Conservation (phyloP, 148 eudicot genomes). For the Fagopyrum tataricum region DNA sequence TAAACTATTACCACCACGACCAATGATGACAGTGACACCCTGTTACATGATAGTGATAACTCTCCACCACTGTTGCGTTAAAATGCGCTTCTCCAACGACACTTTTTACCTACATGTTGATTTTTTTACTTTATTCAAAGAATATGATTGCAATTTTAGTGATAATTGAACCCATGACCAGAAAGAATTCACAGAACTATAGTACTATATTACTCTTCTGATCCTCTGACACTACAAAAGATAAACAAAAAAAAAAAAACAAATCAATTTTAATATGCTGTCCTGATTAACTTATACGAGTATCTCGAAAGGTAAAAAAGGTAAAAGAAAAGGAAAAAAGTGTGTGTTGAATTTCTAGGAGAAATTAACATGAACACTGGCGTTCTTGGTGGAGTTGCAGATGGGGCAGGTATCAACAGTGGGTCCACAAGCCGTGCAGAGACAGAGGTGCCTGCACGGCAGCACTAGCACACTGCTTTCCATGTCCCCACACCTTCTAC, state of each 20-base stretch:
- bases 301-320: conserved; percentile 3
- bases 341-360: conserved; percentile 19
- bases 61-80: background rate
- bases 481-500: conserved; percentile 55
- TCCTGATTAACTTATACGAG: background rate
- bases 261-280: background rate
- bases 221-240: conserved; percentile 7
- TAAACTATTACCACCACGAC: background rate
- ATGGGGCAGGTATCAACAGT: conserved; percentile 57
- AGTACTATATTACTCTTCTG: background rate
- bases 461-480: conserved; percentile 66
- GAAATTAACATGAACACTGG: conserved; percentile 66
- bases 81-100: background rate
- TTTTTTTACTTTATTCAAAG: background rate
- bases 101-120: background rate
- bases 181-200: background rate
- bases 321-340: background rate
- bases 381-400: conserved; percentile 49
- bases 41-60: background rate
- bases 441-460: conserved; percentile 83
- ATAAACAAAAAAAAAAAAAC: background rate
- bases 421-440: conserved; percentile 69
- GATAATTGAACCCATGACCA: background rate
- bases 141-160: background rate
- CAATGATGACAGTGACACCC: conserved; percentile 2